A percentile compares a stretch with the other conserved stretches of the same genome.
These are phyloP conservation scores for Lichenothelia convexa DNA, from an alignment of 495 filamentous ascomycete species.

Conservation along the genomic window DNA sequence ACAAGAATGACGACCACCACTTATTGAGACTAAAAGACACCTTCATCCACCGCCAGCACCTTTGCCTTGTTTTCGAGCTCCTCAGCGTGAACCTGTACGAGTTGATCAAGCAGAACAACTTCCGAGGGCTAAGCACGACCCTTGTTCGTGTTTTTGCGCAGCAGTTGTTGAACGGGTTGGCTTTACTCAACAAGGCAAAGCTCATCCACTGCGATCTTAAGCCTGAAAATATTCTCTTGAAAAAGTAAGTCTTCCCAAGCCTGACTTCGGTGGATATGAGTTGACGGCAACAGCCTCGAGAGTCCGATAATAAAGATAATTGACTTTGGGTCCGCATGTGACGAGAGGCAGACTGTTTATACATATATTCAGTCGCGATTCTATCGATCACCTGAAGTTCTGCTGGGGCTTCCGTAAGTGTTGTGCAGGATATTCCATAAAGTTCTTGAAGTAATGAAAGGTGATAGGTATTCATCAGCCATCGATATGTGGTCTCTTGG, in stretches of 20 bases:
- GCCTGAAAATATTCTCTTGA: slow-evolving; percentile 93
- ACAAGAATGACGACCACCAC: slow-evolving; percentile 99
- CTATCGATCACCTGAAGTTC: slow-evolving; percentile 91
- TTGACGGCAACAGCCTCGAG: slow-evolving; percentile 43
- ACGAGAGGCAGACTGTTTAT: slow-evolving; percentile 96
- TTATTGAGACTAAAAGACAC: slow-evolving; percentile 91
- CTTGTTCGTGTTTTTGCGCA: slow-evolving; percentile 96
- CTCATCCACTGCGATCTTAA: slow-evolving; percentile 98
- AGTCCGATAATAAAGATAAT: slow-evolving; percentile 99
- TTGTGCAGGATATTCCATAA: neutral
- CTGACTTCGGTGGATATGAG: neutral
- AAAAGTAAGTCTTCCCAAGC: slow-evolving; percentile 44
- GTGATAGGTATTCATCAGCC: slow-evolving; percentile 70
- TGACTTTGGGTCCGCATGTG: slow-evolving; percentile 96
- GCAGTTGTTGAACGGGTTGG: slow-evolving; percentile 82
- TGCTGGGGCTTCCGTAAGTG: slow-evolving; percentile 69
- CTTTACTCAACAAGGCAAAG: slow-evolving; percentile 86
- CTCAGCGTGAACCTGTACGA: slow-evolving; percentile 97
- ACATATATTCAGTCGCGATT: slow-evolving; percentile 99
- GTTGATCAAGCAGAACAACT: slow-evolving; percentile 98
- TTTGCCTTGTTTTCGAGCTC: slow-evolving; percentile 94
- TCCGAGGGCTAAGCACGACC: slow-evolving; percentile 91
- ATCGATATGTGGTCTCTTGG: slow-evolving; percentile 99
- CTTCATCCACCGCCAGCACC: slow-evolving; percentile 94
- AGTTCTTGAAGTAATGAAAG: neutral